Base-by-base conservation (phyloP, 371 early-diverging fungal species). In the Mortierella sp. region DNA sequence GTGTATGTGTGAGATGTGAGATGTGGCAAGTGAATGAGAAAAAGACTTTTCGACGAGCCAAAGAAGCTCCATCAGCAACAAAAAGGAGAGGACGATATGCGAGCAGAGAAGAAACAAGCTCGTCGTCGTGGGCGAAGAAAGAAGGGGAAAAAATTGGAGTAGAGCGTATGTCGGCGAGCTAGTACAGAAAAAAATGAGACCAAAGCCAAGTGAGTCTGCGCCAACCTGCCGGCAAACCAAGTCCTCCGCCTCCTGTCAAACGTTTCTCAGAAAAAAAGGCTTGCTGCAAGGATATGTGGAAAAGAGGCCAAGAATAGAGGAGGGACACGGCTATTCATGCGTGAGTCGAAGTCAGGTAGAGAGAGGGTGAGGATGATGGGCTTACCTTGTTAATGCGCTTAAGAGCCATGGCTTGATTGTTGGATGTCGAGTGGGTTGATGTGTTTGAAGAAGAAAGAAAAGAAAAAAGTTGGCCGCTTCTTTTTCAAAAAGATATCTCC, bases 301-400 rank as follows among this genome's bases (percentile, higher is more conserved):
- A 24, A 53, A 24, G 24, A 6, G 6, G 5, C 24, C 5, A 53
- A 24, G 21, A 21, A 37, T 19, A 64, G 3, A 64, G 26, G 53
- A 53, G 19, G 31, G 59, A 59, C 59, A 53, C 6, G 24, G 13
- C 13, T 24, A 5, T 53, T 13, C 2, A 53, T 53, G 37, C 43
- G 6, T 40, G 21, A 19, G 40, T 34, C 37, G 37, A 37, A 13
- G 13, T 31, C 5, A 55, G 61, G n/a, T n/a, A 40, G 59, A 53
- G 40, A 48, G 48, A 51, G 28, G 31, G 51, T 8, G 51, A 40
- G 75, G 69, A 73, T 55, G 57, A 34, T 31, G 24, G 57, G 40
- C 51, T 75, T 91, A 95, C 97, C 96, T 97, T 97, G 92, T 94
- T 95, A 91, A 97, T 97, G 88, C 97, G 95, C 91, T 96, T 97